Evolutionary conservation across 176 grass and related monocot genomes (phyloP), one percentile per base, ranked within the genome.

Genomic region (Musa beccarii): DNA sequence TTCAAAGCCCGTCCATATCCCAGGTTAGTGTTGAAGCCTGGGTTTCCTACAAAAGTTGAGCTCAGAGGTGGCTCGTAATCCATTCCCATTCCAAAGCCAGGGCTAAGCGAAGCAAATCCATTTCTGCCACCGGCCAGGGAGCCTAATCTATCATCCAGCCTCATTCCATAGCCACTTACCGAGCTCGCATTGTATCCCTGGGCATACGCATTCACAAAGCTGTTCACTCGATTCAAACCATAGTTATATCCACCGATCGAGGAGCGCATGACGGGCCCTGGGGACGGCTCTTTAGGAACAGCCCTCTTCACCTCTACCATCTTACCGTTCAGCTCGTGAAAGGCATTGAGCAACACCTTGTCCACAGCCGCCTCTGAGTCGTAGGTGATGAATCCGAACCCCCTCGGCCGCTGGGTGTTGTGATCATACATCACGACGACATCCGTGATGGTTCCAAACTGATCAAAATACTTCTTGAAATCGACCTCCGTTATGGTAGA

Each of bases 341-440:
- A 97, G 74, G 83, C 90, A 73, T 93, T 97, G 73, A 88, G 70
- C 54, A 97, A 74, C 10, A 77, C 93, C 82, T 86, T 87, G 43
- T 93, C 93, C 75, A 97, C 93, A 1, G 93, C 85, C 1, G 87
- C 93, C 71, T 97, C 93, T 2, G 89, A 92, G 70, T 97, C 93
- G 86, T 84, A 97, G 52, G 93, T 97, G 83, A 97, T 97, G 84
- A 97, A 97, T 50, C 93, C 93, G 24, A 97, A 97, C 16, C 93
- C 93, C 77, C 93, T 89, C 25, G 93, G 93, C 77, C 93, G 87
- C 66, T 93, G 93, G 0, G 90, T 97, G 72, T 85, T 97, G 75
- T 97, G 90, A 81, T 97, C 93, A 17, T 97, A 97, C 93, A 97
- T 97, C 52, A 97, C 90, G 22, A 97, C 93, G 16, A 93, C 93